Percentiles rank a stretch among this genome's conserved stretches.
Evolutionary conservation across 2,329 filamentous ascomycete species (phyloP).

Genomic region (Xylaria sp.): DNA sequence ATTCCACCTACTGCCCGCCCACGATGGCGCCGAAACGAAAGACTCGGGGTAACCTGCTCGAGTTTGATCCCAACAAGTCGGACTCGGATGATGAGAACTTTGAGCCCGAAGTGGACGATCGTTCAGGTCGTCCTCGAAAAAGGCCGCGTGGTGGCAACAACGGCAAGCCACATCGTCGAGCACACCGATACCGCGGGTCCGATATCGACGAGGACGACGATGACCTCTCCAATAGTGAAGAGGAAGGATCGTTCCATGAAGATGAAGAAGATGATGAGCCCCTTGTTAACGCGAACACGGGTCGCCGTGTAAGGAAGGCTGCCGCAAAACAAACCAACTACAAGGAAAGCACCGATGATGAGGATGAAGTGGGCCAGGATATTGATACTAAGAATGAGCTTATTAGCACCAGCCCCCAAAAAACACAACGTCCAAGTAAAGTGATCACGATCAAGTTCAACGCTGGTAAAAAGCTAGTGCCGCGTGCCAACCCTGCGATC

Average conservation of each 20-base stretch:
- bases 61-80: conserved; percentile 70
- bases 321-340: conserved; percentile 52
- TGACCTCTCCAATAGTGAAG: conserved; percentile 57
- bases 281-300: conserved; percentile 48
- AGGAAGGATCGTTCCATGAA: conserved; percentile 53
- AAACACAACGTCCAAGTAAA: conserved; percentile 41
- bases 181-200: conserved; percentile 58
- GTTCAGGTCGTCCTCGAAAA: conserved; percentile 42
- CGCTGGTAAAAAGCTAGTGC: conserved; percentile 31
- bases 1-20: conserved; percentile 3
- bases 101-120: conserved; percentile 54
- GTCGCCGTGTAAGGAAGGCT: conserved; percentile 53
- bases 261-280: conserved; percentile 41
- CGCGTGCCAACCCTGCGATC: conserved; percentile 26
- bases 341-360: conserved; percentile 51
- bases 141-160: conserved; percentile 49
- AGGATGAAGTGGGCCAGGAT: conserved; percentile 42
- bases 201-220: conserved; percentile 66
- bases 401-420: conserved; percentile 40
- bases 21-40: conserved; percentile 62
- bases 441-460: conserved; percentile 54
- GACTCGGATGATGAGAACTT: conserved; percentile 72
- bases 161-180: conserved; percentile 36
- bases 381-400: conserved; percentile 48
- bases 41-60: conserved; percentile 51